These are phyloP conservation scores for Penicillium palitans DNA, from an alignment of 2,329 filamentous ascomycete genomes.

Conservation along the genomic window DNA sequence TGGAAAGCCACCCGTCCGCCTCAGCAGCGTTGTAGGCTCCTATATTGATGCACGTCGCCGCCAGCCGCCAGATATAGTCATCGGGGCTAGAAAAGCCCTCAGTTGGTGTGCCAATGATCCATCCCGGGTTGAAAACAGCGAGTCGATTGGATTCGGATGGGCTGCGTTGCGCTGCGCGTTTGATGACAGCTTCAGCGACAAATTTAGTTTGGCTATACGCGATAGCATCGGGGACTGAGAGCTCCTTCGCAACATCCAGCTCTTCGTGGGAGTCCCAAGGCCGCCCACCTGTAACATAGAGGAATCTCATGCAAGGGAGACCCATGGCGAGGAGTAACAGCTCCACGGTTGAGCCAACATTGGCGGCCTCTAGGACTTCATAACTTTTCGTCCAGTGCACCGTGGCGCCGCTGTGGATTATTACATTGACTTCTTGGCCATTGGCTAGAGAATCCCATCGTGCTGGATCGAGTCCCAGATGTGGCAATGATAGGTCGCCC, in stretches of 20 bases:
- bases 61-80: too few species aligned
- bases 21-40: too few species aligned
- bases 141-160: not conserved
- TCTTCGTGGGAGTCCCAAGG: not conserved
- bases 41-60: too few species aligned
- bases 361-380: not conserved
- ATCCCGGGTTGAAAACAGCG: not conserved
- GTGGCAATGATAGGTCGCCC: slow-evolving; percentile 19
- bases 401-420: not conserved
- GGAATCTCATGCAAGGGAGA: not conserved
- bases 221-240: not conserved
- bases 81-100: too few species aligned
- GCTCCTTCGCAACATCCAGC: not conserved
- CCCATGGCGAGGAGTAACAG: not conserved
- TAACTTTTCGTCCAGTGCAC: slow-evolving; percentile 1
- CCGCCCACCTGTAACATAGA: not conserved
- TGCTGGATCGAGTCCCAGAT: not conserved
- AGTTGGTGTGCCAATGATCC: too few species aligned
- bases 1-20: too few species aligned
- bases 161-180: not conserved
- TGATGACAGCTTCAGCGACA: not conserved
- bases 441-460: not conserved
- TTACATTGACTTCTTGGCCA: not conserved
- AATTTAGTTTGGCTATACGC: slow-evolving; percentile 2
- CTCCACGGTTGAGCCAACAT: not conserved